Percentiles rank a stretch among this genome's conserved stretches.
Evolutionary conservation across 441 rosid species (phyloP).

Genomic region (Kokia cookei): DNA sequence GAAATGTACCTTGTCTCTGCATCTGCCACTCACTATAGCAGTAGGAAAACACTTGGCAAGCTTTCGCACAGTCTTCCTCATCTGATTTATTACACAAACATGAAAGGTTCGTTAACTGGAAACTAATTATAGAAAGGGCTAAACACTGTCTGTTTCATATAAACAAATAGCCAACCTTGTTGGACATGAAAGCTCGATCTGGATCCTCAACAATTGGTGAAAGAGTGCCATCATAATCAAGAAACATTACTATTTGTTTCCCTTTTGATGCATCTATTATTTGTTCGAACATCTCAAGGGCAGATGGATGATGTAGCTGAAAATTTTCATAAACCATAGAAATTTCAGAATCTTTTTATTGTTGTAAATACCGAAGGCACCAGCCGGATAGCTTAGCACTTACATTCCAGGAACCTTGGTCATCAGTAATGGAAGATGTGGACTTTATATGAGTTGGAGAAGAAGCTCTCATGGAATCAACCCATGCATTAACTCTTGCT

Average conservation of each 20-base stretch:
- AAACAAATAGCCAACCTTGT: conserved; percentile 36
- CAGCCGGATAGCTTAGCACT: conserved; percentile 9
- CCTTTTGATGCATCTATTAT: conserved; percentile 67
- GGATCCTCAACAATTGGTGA: conserved; percentile 97
- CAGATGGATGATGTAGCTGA: conserved; percentile 78
- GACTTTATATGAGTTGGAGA: conserved; percentile 80
- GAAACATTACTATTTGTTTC: conserved; percentile 84
- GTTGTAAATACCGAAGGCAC: background rate
- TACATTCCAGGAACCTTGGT: conserved; percentile 58
- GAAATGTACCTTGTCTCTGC: conserved; percentile 83
- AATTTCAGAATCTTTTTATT: conserved; percentile 5
- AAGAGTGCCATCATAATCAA: conserved; percentile 95
- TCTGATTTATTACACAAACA: conserved; percentile 28
- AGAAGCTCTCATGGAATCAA: conserved; percentile 82
- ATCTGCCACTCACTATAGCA: conserved; percentile 89
- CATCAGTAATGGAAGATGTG: conserved; percentile 34
- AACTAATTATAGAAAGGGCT: background rate
- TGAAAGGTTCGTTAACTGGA: background rate
- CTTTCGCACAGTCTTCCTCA: conserved; percentile 74
- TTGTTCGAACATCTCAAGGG: conserved; percentile 65
- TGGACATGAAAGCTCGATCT: conserved; percentile 90
- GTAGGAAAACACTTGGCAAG: conserved; percentile 74
- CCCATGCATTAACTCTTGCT: conserved; percentile 67
- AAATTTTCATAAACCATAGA: background rate
- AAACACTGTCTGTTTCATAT: background rate